These are phyloP conservation scores for Gautieria morchelliformis DNA, from an alignment of 768 basidiomycete genomes.

Conservation along the genomic window DNA sequence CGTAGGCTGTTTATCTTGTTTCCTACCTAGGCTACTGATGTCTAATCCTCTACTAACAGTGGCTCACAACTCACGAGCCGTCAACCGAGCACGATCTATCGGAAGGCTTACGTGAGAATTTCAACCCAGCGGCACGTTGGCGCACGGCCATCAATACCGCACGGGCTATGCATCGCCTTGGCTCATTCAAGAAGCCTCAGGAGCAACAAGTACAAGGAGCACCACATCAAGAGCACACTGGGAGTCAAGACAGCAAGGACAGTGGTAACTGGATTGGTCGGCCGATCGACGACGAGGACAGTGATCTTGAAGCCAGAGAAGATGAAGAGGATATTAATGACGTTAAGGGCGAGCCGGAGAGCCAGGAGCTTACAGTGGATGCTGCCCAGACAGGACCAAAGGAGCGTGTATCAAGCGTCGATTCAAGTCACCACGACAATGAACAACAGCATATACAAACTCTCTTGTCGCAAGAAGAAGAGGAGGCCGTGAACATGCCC, in stretches of 20 bases:
- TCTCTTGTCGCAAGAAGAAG: neutral
- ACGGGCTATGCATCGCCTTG: constrained; percentile 25
- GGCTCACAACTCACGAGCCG: constrained; percentile 60
- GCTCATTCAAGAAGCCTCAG: neutral
- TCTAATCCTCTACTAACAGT: constrained; percentile 31
- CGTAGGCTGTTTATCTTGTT: constrained; percentile 29
- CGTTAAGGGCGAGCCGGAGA: neutral
- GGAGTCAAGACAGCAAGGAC: neutral
- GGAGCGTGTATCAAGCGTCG: neutral
- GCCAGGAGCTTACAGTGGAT: neutral
- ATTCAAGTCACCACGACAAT: neutral
- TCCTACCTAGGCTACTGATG: neutral
- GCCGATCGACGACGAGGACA: neutral
- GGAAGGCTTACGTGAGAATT: constrained; percentile 69
- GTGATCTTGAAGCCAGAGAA: neutral
- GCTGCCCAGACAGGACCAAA: neutral
- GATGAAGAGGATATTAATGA: neutral
- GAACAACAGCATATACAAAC: neutral
- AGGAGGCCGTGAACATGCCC: neutral
- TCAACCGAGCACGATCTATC: constrained; percentile 68
- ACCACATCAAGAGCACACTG: neutral
- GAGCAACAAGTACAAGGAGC: neutral
- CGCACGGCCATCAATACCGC: constrained; percentile 51
- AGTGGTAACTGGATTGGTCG: neutral
- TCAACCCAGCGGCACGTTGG: constrained; percentile 70